Evolutionary conservation across 2,329 filamentous ascomycete species (phyloP).

Genomic region (Aspergillus floridensis): DNA sequence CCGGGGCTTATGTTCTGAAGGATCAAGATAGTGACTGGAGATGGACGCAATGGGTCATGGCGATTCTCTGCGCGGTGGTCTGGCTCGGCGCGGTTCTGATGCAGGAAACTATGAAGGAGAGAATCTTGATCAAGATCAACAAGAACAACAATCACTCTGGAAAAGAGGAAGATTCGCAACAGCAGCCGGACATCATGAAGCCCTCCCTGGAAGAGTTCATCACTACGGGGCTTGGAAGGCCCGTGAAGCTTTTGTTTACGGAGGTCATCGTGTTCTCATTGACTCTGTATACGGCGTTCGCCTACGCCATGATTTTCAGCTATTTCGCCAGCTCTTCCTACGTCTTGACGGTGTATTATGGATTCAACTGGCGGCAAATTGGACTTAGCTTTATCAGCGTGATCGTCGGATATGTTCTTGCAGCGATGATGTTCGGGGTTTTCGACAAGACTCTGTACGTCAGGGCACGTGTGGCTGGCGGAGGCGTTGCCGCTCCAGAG

Average conservation of each 20-base stretch:
- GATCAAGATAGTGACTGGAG: background rate
- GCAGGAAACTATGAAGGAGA: constrained; percentile 1
- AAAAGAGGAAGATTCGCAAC: no score
- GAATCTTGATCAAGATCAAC: background rate
- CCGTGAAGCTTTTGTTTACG: constrained; percentile 6
- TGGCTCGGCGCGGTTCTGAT: background rate
- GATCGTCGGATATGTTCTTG: constrained; percentile 4
- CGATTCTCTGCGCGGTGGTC: background rate
- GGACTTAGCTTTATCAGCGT: constrained; percentile 5
- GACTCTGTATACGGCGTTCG: constrained; percentile 7
- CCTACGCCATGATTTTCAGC: constrained; percentile 9
- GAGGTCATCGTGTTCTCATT: constrained; percentile 7
- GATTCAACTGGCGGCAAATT: background rate
- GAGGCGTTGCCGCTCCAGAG: background rate
- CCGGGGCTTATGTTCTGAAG: constrained; percentile 15
- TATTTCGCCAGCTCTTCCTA: constrained; percentile 6
- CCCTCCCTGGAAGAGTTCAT: no score
- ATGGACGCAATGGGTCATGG: constrained; percentile 5
- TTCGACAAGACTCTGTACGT: constrained; percentile 2
- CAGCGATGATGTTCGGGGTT: background rate
- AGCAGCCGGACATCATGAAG: no score
- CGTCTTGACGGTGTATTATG: constrained; percentile 2
- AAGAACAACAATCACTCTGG: no score
- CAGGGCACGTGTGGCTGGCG: background rate
- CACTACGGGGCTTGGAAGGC: background rate